These are phyloP conservation scores for Thielaviopsis populi DNA, from an alignment of 2,329 filamentous ascomycete genomes.

Conservation along the genomic window DNA sequence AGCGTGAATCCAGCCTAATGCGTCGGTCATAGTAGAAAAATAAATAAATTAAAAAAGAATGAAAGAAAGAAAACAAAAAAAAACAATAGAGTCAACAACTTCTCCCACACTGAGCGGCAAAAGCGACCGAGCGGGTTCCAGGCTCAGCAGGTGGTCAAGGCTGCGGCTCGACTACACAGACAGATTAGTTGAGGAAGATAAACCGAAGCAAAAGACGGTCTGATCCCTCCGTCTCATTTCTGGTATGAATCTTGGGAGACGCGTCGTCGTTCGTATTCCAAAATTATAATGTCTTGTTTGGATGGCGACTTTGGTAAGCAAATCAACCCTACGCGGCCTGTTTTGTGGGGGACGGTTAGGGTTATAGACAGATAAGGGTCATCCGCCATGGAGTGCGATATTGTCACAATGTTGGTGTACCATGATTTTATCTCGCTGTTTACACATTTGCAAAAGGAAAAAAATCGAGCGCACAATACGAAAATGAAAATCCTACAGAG, in stretches of 20 bases:
- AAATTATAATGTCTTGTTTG: neutral
- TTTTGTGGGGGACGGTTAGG: too few species aligned
- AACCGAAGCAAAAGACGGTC: neutral
- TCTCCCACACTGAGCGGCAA: neutral
- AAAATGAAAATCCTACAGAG: neutral
- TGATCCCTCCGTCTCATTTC: neutral
- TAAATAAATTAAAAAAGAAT: neutral
- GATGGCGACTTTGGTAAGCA: neutral
- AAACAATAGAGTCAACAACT: neutral
- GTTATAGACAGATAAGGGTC: neutral
- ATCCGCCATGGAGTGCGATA: too few species aligned
- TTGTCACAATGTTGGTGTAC: too few species aligned
- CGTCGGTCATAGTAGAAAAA: neutral
- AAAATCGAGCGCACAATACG: neutral
- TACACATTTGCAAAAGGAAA: neutral
- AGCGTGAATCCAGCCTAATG: neutral
- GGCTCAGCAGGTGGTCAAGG: conserved; percentile 1
- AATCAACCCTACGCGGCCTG: neutral
- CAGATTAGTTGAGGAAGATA: neutral
- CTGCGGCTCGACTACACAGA: neutral
- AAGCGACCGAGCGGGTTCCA: neutral
- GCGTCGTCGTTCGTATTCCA: neutral
- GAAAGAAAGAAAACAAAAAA: neutral
- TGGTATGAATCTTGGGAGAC: neutral
- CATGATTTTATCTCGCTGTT: too few species aligned